phyloP scores from a whole-genome alignment of 805 yeast genomes.

The Yarrowia sp. region DNA sequence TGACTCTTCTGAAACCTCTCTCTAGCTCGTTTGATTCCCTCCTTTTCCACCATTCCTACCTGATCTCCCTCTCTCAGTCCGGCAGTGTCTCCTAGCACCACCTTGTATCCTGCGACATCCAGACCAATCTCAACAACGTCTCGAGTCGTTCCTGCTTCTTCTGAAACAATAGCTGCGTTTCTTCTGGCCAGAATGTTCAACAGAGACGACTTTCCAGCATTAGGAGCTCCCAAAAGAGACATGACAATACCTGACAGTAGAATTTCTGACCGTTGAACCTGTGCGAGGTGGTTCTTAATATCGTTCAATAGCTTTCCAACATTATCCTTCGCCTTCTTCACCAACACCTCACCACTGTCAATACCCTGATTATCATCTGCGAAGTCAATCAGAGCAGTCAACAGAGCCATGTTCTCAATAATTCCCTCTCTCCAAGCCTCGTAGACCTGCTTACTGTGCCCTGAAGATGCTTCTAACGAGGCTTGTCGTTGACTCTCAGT shows the following conservation, averaged over 20 bases:
- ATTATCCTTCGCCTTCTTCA: constrained; percentile 57
- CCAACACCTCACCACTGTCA: constrained; percentile 60
- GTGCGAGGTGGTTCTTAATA: constrained; percentile 52
- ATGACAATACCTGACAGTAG: constrained; percentile 75
- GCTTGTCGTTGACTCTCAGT: constrained; percentile 86
- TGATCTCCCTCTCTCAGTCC: constrained; percentile 63
- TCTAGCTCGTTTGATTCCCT: constrained; percentile 84
- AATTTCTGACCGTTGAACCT: constrained; percentile 53
- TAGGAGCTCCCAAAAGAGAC: constrained; percentile 87
- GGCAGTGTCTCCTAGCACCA: constrained; percentile 89
- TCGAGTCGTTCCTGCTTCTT: constrained; percentile 91
- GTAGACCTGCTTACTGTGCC: constrained; percentile 65
- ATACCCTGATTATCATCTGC: constrained; percentile 91
- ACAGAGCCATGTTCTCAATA: constrained; percentile 69
- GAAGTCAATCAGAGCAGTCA: constrained; percentile 91
- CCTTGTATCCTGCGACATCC: constrained; percentile 83
- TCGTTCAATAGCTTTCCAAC: constrained; percentile 56
- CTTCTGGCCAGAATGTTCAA: constrained; percentile 76
- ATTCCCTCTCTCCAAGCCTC: constrained; percentile 70
- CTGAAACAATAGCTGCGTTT: constrained; percentile 90
- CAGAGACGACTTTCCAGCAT: constrained; percentile 93
- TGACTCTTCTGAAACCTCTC: constrained; percentile 67
- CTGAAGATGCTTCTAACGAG: constrained; percentile 75
- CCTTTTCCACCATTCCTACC: constrained; percentile 60
- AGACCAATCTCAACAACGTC: constrained; percentile 83